These are phyloP conservation scores for Candida frijolesensis DNA, from an alignment of 1,139 yeast genomes.

Conservation along the genomic window DNA sequence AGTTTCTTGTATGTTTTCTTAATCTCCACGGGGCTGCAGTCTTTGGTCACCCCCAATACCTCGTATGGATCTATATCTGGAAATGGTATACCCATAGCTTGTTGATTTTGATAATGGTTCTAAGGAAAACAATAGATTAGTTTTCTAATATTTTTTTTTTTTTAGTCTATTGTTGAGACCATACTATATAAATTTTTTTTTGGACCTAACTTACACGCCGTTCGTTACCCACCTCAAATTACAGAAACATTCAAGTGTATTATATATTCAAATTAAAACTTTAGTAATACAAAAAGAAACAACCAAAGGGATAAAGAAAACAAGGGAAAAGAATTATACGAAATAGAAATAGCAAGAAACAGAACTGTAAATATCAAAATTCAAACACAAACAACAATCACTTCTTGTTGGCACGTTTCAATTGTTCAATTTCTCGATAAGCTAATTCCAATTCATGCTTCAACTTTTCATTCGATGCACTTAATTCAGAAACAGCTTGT, in stretches of 20 bases:
- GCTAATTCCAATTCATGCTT: conserved; percentile 63
- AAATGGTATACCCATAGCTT: conserved; percentile 40
- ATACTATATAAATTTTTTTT: not conserved
- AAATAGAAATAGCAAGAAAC: not conserved
- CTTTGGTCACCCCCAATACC: conserved; percentile 45
- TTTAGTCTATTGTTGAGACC: not conserved
- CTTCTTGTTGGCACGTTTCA: conserved; percentile 49
- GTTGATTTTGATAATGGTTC: not conserved
- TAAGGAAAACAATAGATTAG: not conserved
- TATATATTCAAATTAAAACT: not conserved
- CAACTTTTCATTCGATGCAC: conserved; percentile 29
- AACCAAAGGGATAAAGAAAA: not conserved
- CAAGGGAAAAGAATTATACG: not conserved
- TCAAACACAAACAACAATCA: not conserved
- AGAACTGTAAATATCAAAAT: not conserved
- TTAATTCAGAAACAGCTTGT: conserved; percentile 69
- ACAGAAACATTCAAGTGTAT: not conserved
- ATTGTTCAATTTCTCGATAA: conserved; percentile 86
- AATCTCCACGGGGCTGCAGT: conserved; percentile 55
- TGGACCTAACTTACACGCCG: not conserved
- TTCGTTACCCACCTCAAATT: not conserved
- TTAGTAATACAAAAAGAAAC: conserved; percentile 1
- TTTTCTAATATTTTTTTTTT: not conserved
- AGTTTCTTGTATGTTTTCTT: conserved; percentile 72
- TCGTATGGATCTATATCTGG: conserved; percentile 71